Base-by-base conservation (phyloP, 352 stramenopile genomes). In the Aphanomyces invadans region DNA sequence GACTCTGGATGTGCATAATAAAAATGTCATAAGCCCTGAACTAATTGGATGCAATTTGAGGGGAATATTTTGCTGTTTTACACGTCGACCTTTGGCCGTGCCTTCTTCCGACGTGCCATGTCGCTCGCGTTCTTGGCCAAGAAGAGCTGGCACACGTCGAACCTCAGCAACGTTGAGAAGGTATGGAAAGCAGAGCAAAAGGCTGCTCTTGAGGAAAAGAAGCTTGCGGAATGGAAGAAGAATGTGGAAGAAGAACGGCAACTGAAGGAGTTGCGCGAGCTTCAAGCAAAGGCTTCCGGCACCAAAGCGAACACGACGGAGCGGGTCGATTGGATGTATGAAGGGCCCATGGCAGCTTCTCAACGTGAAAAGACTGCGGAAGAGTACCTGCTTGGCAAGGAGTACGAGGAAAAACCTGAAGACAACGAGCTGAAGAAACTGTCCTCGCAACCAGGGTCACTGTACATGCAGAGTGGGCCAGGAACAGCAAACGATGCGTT, bases 81-180 rank as follows among this genome's bases (percentile, higher is more conserved):
- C n/a, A n/a, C n/a, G n/a, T n/a, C n/a, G n/a, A n/a, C n/a, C n/a
- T n/a, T n/a, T n/a, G n/a, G n/a, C 19, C 25, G 12, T 29, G 19
- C 55, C 25, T 17, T 12, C 12, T 19, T 28, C 10, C 46, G 7
- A 15, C 7, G 36, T 42, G 26, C 42, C 26, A 95, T 95, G 75
- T 96, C 81, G 70, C 87, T 96, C 72, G 89, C 81, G 71, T 99
- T 98, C 76, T 83, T 96, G 72, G 80, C 81, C 79, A 98, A 97
- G 88, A 99, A 98, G 86, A 98, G 90, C 85, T 99, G 94, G 94
- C 93, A 99, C 73, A 97, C 92, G 57, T 87, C 91, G 65, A 98
- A 98, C 66, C 75, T 98, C 31, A 86, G 79, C 77, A 99, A 99
- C 89, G 91, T 98, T 59, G 95, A 99, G 82, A 97, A 98, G 75